phyloP scores from a whole-genome alignment of 129 eudicot genomes.

The Flaveria trinervia region DNA sequence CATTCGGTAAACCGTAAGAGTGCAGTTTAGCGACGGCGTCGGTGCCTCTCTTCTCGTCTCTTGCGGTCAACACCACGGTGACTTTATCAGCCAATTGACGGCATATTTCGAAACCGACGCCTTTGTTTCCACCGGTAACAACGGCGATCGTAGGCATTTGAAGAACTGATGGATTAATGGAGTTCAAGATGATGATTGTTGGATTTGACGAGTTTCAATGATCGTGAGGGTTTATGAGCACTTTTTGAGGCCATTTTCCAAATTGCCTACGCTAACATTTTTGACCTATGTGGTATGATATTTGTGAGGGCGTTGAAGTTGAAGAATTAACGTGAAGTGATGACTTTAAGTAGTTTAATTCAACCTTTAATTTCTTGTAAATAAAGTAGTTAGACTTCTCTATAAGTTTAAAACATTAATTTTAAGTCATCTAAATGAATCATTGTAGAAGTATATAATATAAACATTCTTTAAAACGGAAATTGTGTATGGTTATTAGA shows the following conservation, averaged over 20 bases:
- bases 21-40: constrained; percentile 34
- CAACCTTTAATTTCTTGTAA: too few species aligned
- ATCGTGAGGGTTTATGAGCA: not conserved
- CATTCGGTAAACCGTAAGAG: constrained; percentile 33
- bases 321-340: too few species aligned
- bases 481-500: too few species aligned
- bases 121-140: constrained; percentile 56
- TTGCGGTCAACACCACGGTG: constrained; percentile 40
- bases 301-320: too few species aligned
- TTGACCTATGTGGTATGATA: not conserved
- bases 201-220: not conserved
- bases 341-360: too few species aligned
- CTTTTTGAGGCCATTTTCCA: constrained; percentile 27
- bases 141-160: constrained; percentile 36
- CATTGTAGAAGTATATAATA: too few species aligned
- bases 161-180: not conserved
- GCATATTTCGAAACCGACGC: constrained; percentile 47
- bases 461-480: too few species aligned
- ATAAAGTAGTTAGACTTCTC: too few species aligned
- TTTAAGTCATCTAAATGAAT: too few species aligned
- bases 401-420: too few species aligned
- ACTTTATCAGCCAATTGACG: constrained; percentile 36
- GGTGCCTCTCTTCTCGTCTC: constrained; percentile 38
- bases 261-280: not conserved
- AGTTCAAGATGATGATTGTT: not conserved